A percentile compares a stretch with the other conserved stretches of the same genome.
These are phyloP conservation scores for Mycena floridula DNA, from an alignment of 768 basidiomycete genomes.

Conservation along the genomic window DNA sequence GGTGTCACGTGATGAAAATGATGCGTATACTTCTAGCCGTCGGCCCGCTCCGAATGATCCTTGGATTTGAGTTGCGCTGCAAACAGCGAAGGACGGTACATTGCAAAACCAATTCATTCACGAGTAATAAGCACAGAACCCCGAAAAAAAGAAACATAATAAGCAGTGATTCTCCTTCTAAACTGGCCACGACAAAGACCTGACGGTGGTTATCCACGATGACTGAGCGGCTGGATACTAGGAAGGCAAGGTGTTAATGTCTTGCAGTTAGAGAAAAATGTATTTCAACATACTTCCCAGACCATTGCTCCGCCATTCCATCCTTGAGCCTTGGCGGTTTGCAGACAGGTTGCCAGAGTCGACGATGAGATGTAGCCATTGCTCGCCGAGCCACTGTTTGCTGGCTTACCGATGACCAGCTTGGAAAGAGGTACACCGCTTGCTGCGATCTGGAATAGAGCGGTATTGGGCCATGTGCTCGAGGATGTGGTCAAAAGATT, in stretches of 20 bases:
- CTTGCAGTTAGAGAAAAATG: constrained; percentile 3
- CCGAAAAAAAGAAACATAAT: too few relatives aligned
- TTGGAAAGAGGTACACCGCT: constrained; percentile 55
- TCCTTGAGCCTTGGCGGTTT: constrained; percentile 52
- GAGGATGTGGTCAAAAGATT: constrained; percentile 56
- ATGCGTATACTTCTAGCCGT: too few relatives aligned
- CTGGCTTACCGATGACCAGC: constrained; percentile 77
- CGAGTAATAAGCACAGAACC: too few relatives aligned
- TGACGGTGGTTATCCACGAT: constrained; percentile 34
- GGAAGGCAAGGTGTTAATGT: too few relatives aligned
- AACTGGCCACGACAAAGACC: constrained; percentile 27
- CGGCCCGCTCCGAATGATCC: too few relatives aligned
- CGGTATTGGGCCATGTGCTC: constrained; percentile 52
- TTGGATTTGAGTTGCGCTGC: too few relatives aligned
- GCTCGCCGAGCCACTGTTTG: constrained; percentile 39
- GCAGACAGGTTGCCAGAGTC: constrained; percentile 53
- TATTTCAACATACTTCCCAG: constrained; percentile 24
- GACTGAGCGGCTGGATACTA: constrained; percentile 35
- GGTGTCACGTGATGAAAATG: too few relatives aligned
- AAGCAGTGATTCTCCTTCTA: too few relatives aligned
- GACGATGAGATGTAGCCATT: constrained; percentile 58
- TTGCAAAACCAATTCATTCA: too few relatives aligned
- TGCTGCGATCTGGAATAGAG: constrained; percentile 53
- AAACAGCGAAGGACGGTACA: too few relatives aligned
- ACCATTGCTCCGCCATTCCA: constrained; percentile 50